Conservation (phyloP, 164 flowering plant species). For the Warburgia ugandensis region DNA sequence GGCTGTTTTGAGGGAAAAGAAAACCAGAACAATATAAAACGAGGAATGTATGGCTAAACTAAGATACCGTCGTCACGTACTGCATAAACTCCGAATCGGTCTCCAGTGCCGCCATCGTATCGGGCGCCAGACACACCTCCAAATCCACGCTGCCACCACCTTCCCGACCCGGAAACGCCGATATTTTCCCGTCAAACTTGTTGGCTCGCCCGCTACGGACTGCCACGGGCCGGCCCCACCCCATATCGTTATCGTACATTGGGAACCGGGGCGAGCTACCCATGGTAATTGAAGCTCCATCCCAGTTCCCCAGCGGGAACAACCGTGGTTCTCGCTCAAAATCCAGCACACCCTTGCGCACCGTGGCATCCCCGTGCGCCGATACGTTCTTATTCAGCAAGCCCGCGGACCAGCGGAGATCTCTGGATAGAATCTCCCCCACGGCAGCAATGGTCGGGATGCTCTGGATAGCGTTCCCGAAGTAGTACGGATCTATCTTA, state of each 20-base stretch:
- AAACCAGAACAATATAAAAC: neutral
- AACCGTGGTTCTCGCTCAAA: conserved; percentile 65
- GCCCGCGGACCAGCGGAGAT: conserved; percentile 61
- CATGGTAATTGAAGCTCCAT: conserved; percentile 67
- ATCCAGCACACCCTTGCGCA: conserved; percentile 41
- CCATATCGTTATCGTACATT: conserved; percentile 85
- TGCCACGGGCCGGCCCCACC: conserved; percentile 85
- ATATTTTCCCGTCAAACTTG: conserved; percentile 86
- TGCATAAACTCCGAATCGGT: conserved; percentile 36
- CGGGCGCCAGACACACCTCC: conserved; percentile 71
- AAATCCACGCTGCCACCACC: conserved; percentile 84
- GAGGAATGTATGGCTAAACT: neutral
- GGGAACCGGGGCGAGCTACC: conserved; percentile 88
- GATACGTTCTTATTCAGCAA: conserved; percentile 41
- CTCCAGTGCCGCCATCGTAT: conserved; percentile 66
- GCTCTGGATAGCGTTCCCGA: conserved; percentile 92
- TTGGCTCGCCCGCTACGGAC: conserved; percentile 73
- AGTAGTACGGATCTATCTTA: conserved; percentile 46
- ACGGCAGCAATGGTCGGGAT: conserved; percentile 46
- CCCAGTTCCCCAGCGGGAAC: conserved; percentile 71
- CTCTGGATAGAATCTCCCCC: conserved; percentile 42
- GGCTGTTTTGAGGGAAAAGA: too few species aligned
- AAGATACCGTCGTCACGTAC: conserved; percentile 25
- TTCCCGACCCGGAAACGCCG: conserved; percentile 87
- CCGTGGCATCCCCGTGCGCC: conserved; percentile 40